Base-by-base conservation (phyloP, 495 filamentous ascomycete species). In the Aspergillus indologenus region DNA sequence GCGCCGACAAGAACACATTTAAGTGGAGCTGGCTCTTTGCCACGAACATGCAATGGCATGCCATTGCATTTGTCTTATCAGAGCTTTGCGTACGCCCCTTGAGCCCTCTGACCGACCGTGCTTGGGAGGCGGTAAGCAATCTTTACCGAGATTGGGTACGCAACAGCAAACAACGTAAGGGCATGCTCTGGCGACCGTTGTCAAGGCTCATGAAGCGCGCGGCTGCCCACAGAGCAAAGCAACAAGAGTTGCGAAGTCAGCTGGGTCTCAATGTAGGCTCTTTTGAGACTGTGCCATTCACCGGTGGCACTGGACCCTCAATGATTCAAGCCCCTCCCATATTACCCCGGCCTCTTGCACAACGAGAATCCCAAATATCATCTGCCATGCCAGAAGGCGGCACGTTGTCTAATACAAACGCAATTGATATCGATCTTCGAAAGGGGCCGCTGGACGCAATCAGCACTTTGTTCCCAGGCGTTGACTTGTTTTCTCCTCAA, bases 11-110 rank as follows among this genome's bases (percentile, higher is more conserved):
- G 8, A 75, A 81, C 11, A 83, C 82, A 3, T 79, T 81, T 53
- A 81, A 86, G 54, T 96, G 88, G 85, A 80, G 83, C 22, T 96
- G 91, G 91, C 79, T 92, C 9, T 92, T 91, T 72, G 81, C 85
- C 64, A 90, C 85, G 0, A 91, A 92, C 68, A 86, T 87, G 19
- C 89, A 93, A 58, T 91, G 87, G 86, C 88, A 93, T 60, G 89
- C 90, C 5, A 79, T 94, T 3, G 88, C 87, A 1, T 90, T 89
- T 63, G 78, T 74, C 5, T 70, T 96, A 7, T 73, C 90, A 0
- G 93, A 97, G 64, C 79, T 95, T 4, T 88, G 87, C 64, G 82
- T 88, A 22, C 84, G 90, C 21, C 84, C 87, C 19, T 81, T 79
- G 34, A 79, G 85, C 49, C 85, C 85, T 62, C 56, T 88, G 14